Evolutionary conservation across 2,329 filamentous ascomycete species (phyloP).

Genomic region (Ophiostoma australiae): DNA sequence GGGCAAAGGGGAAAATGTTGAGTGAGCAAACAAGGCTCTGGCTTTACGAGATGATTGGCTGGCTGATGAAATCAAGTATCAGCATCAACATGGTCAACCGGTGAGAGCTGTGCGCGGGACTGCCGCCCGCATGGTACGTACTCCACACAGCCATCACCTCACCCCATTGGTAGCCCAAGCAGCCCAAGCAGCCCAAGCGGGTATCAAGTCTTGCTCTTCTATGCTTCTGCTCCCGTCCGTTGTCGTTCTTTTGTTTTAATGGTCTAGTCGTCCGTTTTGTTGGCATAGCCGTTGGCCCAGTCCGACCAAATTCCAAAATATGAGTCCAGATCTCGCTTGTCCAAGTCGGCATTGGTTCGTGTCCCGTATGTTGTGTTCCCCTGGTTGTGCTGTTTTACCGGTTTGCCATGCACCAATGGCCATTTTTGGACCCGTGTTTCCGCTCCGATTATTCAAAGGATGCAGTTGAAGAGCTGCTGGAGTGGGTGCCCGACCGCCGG

Average conservation of each 20-base stretch:
- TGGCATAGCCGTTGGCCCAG: neutral
- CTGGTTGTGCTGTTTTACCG: neutral
- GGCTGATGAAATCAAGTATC: neutral
- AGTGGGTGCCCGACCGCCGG: slow-evolving; percentile 53
- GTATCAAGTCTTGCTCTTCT: neutral
- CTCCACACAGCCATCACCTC: slow-evolving; percentile 8
- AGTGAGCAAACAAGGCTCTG: neutral
- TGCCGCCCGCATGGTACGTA: neutral
- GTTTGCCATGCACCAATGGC: neutral
- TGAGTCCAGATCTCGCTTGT: slow-evolving; percentile 6
- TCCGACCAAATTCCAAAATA: neutral
- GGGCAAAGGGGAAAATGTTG: neutral
- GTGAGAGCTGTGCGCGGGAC: neutral
- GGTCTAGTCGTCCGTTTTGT: neutral
- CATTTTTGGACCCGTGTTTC: neutral
- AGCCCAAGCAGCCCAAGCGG: neutral
- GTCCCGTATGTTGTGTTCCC: neutral
- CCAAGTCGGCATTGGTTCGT: neutral
- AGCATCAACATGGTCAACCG: neutral
- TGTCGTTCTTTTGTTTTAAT: neutral
- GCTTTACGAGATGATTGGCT: neutral
- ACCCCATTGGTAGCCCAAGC: neutral
- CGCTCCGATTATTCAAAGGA: slow-evolving; percentile 47
- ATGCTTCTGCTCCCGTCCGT: neutral
- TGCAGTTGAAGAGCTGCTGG: slow-evolving; percentile 58